phyloP scores from a whole-genome alignment of 768 basidiomycete genomes.

The Gyrodon lividus region DNA sequence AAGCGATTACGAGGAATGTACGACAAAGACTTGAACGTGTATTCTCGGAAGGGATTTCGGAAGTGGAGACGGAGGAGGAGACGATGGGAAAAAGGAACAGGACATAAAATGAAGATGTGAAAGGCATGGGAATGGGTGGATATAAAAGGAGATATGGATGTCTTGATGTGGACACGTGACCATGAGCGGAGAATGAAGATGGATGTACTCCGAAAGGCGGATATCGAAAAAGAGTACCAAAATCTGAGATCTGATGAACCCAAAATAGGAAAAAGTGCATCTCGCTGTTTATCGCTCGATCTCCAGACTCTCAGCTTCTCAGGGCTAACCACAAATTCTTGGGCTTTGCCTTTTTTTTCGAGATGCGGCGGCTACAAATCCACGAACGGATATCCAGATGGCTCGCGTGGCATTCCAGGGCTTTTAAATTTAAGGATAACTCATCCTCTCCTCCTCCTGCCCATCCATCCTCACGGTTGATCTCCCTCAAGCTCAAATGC shows the following conservation, averaged over 20 bases:
- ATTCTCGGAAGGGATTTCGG: slow-evolving; percentile 4
- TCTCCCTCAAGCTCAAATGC: slow-evolving; percentile 27
- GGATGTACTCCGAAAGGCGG: neutral
- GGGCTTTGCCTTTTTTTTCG: slow-evolving; percentile 18
- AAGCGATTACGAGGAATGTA: slow-evolving; percentile 2
- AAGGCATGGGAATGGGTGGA: slow-evolving; percentile 14
- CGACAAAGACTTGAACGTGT: neutral
- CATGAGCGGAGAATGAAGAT: neutral
- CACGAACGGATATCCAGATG: slow-evolving; percentile 11
- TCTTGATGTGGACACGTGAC: slow-evolving; percentile 17
- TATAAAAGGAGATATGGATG: slow-evolving; percentile 18
- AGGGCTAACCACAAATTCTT: slow-evolving; percentile 7
- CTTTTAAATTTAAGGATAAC: slow-evolving; percentile 21
- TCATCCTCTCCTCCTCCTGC: slow-evolving; percentile 20
- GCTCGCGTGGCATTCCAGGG: slow-evolving; percentile 29
- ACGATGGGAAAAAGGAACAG: slow-evolving; percentile 20
- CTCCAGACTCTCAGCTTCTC: slow-evolving; percentile 18
- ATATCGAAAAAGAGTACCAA: neutral
- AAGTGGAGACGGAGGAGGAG: slow-evolving; percentile 13
- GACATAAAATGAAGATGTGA: slow-evolving; percentile 3
- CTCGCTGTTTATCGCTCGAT: slow-evolving; percentile 25
- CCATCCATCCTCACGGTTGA: slow-evolving; percentile 13
- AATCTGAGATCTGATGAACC: slow-evolving; percentile 23
- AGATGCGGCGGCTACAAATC: slow-evolving; percentile 14
- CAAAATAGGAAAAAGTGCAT: slow-evolving; percentile 10